Evolutionary conservation across 2,329 filamentous ascomycete species (phyloP).

Genomic region (Botrytis sinoallii): DNA sequence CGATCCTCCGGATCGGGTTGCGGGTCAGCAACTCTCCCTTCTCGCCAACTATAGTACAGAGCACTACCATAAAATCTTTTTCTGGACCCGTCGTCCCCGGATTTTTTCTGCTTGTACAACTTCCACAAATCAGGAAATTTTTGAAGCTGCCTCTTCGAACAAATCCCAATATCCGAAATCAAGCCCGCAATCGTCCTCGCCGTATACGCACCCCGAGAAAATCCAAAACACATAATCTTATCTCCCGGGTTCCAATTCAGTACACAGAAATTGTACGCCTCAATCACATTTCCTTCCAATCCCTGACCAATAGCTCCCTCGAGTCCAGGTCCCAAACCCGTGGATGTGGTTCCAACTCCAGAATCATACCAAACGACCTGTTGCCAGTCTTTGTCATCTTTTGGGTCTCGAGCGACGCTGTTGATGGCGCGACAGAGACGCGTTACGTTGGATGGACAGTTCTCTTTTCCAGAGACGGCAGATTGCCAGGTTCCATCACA

Average conservation of each 20-base stretch:
- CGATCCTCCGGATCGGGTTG: not conserved
- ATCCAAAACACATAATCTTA: conserved; percentile 32
- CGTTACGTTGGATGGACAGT: conserved; percentile 8
- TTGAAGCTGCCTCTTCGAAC: not conserved
- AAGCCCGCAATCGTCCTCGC: conserved; percentile 38
- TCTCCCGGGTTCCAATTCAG: conserved; percentile 7
- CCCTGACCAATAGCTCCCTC: conserved; percentile 15
- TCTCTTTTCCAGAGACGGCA: not conserved
- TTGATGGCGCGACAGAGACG: conserved; percentile 11
- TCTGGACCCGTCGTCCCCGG: not conserved
- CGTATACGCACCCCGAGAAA: conserved; percentile 42
- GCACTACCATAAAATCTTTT: not conserved
- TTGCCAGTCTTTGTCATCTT: not conserved
- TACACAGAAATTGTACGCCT: conserved; percentile 43
- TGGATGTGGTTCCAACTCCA: conserved; percentile 15
- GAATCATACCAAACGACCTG: conserved; percentile 20
- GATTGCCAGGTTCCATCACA: conserved; percentile 18
- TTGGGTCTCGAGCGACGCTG: not conserved
- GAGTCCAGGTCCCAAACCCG: not conserved
- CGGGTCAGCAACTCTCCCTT: not conserved
- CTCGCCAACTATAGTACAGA: not conserved
- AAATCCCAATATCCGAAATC: conserved; percentile 4
- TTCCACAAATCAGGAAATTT: not conserved
- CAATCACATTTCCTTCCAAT: conserved; percentile 19
- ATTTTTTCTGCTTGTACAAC: not conserved